Base-by-base conservation (phyloP, 371 early-diverging fungal species). In the Conidiobolus incongruus region DNA sequence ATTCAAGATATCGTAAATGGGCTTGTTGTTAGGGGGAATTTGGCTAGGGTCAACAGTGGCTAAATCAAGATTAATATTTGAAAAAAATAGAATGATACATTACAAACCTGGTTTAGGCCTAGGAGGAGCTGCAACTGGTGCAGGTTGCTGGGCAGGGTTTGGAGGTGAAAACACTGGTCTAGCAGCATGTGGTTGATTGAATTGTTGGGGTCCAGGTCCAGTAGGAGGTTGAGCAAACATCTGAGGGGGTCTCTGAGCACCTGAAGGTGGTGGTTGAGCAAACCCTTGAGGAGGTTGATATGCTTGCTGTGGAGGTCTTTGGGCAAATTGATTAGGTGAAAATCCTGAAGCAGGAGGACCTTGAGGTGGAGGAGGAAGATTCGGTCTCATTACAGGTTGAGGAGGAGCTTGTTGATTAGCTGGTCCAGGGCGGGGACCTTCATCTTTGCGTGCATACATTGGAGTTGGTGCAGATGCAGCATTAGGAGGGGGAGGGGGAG, bases 31-130 rank as follows among this genome's bases (percentile, higher is more conserved):
- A 4, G 67, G 56, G n/a, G 81, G 72, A 32, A 87, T 75, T 50
- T 81, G 81, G 12, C 70, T 63, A 38, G 81, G 68, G 52, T 87
- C 88, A 4, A 82, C 81, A 3, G 60, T 53, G 20, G 75, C 75
- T n/a, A n/a, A n/a, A n/a, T n/a, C n/a, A n/a, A n/a, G n/a, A n/a
- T n/a, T n/a, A n/a, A n/a, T n/a, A n/a, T n/a, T n/a, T n/a, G n/a
- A n/a, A n/a, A n/a, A n/a, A n/a, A n/a, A n/a, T n/a, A n/a, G n/a
- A n/a, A n/a, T n/a, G n/a, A n/a, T n/a, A n/a, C n/a, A n/a, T n/a
- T n/a, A n/a, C n/a, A n/a, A n/a, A n/a, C n/a, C n/a, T 49, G 59
- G 57, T 49, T 54, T 55, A n/a, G 43, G 41, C 40, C 52, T 61
- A 29, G 45, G 52, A 15, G 61, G 50, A 4, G 63, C 53, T 21